These are phyloP conservation scores for Melampsora larici-populina DNA, from an alignment of 1,284 basidiomycete species.

Conservation along the genomic window DNA sequence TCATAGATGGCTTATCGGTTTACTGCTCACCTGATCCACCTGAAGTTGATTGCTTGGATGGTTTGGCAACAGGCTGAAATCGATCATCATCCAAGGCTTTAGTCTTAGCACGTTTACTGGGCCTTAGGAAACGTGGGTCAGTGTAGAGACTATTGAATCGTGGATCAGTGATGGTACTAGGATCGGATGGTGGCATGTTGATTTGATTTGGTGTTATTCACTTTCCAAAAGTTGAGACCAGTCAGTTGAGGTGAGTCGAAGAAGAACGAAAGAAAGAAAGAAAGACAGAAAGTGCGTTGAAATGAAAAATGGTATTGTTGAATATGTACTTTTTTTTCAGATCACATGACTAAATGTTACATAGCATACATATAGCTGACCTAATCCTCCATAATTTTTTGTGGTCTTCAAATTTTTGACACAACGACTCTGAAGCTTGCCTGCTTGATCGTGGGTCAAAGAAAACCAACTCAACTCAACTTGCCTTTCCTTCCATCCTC, in stretches of 20 bases:
- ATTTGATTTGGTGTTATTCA: background rate
- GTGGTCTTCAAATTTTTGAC: too few species aligned
- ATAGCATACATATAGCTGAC: background rate
- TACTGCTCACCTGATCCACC: background rate
- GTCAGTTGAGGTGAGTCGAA: background rate
- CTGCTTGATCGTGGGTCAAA: background rate
- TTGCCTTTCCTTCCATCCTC: background rate
- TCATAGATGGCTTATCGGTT: too few species aligned
- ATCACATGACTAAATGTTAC: too few species aligned
- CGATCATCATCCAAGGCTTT: slow-evolving; percentile 12
- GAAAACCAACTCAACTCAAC: too few species aligned
- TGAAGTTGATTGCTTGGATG: background rate
- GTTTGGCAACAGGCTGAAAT: slow-evolving; percentile 6
- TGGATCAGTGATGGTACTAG: slow-evolving; percentile 5
- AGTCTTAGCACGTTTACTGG: background rate
- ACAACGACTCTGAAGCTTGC: too few species aligned
- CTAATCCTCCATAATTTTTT: background rate
- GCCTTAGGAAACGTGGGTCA: slow-evolving; percentile 34
- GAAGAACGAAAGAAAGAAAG: background rate
- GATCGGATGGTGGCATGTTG: background rate
- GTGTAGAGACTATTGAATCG: slow-evolving; percentile 6
- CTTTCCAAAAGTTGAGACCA: background rate
- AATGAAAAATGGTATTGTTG: too few species aligned
- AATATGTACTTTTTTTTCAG: too few species aligned
- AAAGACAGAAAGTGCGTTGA: too few species aligned